Percentiles rank a stretch among this genome's conserved stretches.
phyloP scores from a whole-genome alignment of 768 basidiomycete genomes.

The Termitomyces sp. region DNA sequence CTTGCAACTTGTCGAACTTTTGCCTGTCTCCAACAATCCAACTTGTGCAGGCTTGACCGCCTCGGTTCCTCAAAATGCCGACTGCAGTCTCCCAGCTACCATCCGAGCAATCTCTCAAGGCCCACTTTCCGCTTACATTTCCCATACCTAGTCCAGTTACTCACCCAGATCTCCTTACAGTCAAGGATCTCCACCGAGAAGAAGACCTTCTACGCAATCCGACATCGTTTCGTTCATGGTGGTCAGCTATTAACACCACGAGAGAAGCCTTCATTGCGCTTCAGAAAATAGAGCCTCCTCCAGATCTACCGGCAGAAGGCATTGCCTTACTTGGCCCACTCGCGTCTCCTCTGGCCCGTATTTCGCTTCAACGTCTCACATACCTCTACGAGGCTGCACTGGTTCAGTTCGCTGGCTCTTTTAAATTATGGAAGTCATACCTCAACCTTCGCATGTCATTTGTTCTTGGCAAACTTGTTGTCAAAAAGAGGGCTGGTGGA shows the following conservation, averaged over 20 bases:
- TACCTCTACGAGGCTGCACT: slow-evolving; percentile 96
- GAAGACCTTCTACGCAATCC: slow-evolving; percentile 94
- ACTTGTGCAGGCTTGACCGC: slow-evolving; percentile 2
- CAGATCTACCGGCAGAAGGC: slow-evolving; percentile 47
- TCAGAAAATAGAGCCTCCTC: slow-evolving; percentile 53
- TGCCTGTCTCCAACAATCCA: background rate
- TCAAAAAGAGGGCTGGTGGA: slow-evolving; percentile 78
- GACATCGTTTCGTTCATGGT: slow-evolving; percentile 90
- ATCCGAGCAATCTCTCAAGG: slow-evolving; percentile 45
- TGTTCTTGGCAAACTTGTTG: slow-evolving; percentile 73
- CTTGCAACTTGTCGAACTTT: slow-evolving; percentile 2
- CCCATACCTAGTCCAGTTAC: slow-evolving; percentile 82
- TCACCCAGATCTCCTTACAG: slow-evolving; percentile 69
- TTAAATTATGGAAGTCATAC: slow-evolving; percentile 97
- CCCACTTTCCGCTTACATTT: slow-evolving; percentile 78
- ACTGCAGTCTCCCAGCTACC: slow-evolving; percentile 47
- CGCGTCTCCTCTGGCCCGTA: slow-evolving; percentile 65
- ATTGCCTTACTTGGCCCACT: slow-evolving; percentile 74
- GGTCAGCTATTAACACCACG: slow-evolving; percentile 76
- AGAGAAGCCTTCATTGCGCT: slow-evolving; percentile 60
- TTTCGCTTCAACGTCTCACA: slow-evolving; percentile 77
- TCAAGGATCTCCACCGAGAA: slow-evolving; percentile 81
- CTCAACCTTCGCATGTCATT: slow-evolving; percentile 78
- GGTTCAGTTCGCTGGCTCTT: slow-evolving; percentile 80
- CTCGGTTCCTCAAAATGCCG: slow-evolving; percentile 41